Evolutionary conservation across 192 early-diverging fungal genomes (phyloP).

Genomic region (Dissophora globulifera): DNA sequence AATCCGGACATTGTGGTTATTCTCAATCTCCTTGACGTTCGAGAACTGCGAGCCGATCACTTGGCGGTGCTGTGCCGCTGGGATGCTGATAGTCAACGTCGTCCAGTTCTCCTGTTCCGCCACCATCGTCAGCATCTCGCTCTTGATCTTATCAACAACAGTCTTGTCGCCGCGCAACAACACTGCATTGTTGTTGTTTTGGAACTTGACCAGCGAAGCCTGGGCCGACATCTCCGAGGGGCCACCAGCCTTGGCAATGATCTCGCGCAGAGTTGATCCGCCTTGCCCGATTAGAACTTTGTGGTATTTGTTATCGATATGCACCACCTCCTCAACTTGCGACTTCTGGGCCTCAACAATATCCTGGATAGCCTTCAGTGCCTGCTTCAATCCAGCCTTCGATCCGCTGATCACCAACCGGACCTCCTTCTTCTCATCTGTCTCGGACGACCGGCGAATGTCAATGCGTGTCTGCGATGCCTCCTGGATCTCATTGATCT

Average conservation of each 20-base stretch:
- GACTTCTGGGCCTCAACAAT: slow-evolving; percentile 68
- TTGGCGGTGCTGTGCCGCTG: slow-evolving; percentile 77
- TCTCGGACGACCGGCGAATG: slow-evolving; percentile 58
- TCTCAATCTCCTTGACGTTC: slow-evolving; percentile 77
- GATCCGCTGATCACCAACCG: slow-evolving; percentile 64
- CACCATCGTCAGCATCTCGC: slow-evolving; percentile 56
- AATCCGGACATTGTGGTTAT: slow-evolving; percentile 70
- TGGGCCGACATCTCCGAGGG: slow-evolving; percentile 62
- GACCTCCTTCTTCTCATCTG: slow-evolving; percentile 56
- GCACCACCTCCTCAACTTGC: slow-evolving; percentile 61
- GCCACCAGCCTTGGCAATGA: slow-evolving; percentile 68
- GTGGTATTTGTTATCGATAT: slow-evolving; percentile 66
- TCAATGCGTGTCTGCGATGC: slow-evolving; percentile 81
- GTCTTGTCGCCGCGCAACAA: slow-evolving; percentile 70
- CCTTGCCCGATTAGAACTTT: slow-evolving; percentile 74
- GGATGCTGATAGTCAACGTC: slow-evolving; percentile 70
- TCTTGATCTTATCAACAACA: slow-evolving; percentile 63
- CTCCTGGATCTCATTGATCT: slow-evolving; percentile 80
- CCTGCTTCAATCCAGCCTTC: slow-evolving; percentile 61
- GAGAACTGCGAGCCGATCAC: slow-evolving; percentile 86
- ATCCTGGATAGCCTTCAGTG: slow-evolving; percentile 67
- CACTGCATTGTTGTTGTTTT: slow-evolving; percentile 68
- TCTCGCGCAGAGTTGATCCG: slow-evolving; percentile 70
- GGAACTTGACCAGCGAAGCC: slow-evolving; percentile 70
- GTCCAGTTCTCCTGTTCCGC: slow-evolving; percentile 68